Evolutionary conservation across 345 rosid genomes (phyloP).

Genomic region (Anacardium occidentale): DNA sequence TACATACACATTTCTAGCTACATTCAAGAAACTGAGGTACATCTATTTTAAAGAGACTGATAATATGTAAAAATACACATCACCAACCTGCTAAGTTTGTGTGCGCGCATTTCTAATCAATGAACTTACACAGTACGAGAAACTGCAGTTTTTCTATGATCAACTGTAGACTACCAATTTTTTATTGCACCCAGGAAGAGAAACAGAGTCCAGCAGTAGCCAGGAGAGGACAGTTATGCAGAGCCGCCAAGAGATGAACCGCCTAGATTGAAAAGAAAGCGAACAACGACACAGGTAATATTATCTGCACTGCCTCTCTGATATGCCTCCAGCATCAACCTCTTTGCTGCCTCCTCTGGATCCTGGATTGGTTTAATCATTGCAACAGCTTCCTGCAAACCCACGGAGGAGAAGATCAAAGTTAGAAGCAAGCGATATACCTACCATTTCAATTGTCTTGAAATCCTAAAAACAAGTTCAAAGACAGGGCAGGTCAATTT

Average conservation of each 20-base stretch:
- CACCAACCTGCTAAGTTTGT: slow-evolving; percentile 13
- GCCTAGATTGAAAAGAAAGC: slow-evolving; percentile 61
- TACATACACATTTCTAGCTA: slow-evolving; percentile 25
- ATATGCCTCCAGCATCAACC: slow-evolving; percentile 83
- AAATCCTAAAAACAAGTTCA: not conserved
- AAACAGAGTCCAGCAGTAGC: slow-evolving; percentile 1
- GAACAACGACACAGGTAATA: slow-evolving; percentile 92
- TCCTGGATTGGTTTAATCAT: slow-evolving; percentile 77
- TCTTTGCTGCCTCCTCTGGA: slow-evolving; percentile 87
- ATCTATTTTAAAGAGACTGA: slow-evolving; percentile 30
- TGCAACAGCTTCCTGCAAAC: slow-evolving; percentile 78
- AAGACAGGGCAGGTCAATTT: not conserved
- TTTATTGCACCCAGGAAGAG: slow-evolving; percentile 15
- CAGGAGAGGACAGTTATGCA: slow-evolving; percentile 17
- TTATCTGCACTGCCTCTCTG: slow-evolving; percentile 98
- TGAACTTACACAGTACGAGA: slow-evolving; percentile 12
- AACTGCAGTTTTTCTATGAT: slow-evolving; percentile 20
- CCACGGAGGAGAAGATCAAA: slow-evolving; percentile 12
- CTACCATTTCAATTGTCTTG: not conserved
- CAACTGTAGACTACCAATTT: slow-evolving; percentile 16
- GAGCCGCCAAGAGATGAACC: slow-evolving; percentile 36
- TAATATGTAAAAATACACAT: slow-evolving; percentile 14
- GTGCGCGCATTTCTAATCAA: not conserved
- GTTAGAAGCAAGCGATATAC: not conserved
- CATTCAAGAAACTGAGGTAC: slow-evolving; percentile 20